Percentiles rank a stretch among this genome's conserved stretches.
Evolutionary conservation across 257 asterid genomes (phyloP).

Genomic region (Solanum raphanifolium): DNA sequence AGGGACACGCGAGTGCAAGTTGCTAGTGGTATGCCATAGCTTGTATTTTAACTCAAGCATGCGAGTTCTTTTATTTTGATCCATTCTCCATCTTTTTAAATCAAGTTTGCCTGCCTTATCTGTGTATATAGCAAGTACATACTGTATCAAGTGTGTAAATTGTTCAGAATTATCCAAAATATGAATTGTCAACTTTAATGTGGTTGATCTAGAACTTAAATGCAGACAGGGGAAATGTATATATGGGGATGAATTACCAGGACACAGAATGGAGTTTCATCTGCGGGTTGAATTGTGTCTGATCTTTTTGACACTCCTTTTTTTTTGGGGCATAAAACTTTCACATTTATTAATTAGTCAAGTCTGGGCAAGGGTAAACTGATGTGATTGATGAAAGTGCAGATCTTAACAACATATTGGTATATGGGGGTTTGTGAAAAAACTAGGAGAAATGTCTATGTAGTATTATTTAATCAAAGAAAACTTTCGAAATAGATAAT

Average conservation of each 20-base stretch:
- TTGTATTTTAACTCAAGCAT: not conserved
- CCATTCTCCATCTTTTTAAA: not conserved
- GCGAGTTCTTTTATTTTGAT: not conserved
- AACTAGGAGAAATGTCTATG: not conserved
- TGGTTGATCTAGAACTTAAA: not conserved
- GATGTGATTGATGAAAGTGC: not conserved
- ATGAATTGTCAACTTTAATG: not conserved
- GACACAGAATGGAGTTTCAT: not conserved
- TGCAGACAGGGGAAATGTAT: not conserved
- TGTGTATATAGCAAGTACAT: not conserved
- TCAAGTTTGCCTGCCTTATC: not conserved
- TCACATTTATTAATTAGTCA: not conserved
- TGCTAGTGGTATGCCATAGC: slow-evolving; percentile 52
- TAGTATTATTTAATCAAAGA: not conserved
- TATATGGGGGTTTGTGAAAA: not conserved
- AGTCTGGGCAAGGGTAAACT: not conserved
- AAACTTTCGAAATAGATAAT: not conserved
- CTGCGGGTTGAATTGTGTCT: not conserved
- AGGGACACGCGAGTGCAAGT: slow-evolving; percentile 81
- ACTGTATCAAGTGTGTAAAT: not conserved
- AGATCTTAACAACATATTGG: not conserved
- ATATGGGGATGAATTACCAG: not conserved
- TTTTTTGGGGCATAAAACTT: not conserved
- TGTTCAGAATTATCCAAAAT: not conserved
- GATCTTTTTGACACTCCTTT: not conserved